Evolutionary conservation across 169 alveolate species (phyloP), one percentile per base, ranked within the genome.

Genomic region (Theileria orientalis): DNA sequence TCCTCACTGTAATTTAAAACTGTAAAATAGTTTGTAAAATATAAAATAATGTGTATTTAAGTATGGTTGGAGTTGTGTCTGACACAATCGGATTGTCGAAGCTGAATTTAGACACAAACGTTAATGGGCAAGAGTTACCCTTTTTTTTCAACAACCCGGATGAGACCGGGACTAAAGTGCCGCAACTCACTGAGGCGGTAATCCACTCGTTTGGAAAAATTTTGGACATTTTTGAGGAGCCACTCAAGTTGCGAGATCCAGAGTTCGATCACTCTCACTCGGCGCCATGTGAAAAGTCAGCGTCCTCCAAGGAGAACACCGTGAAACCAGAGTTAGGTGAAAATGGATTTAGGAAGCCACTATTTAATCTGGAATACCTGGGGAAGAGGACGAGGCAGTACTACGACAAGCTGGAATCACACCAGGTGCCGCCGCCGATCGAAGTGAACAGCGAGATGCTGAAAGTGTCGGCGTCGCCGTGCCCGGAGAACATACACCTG

Each of bases 181-280:
- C 87, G 9, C 76, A 79, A 7, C 42, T 79, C 32, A 73, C 82
- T 1, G 83, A 79, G 30, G 9, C 73, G 27, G 83, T 79, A 13
- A 78, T 71, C 3, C 68, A 70, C 14, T 71, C 87, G 0, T 72
- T 79, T 21, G 82, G 83, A 2, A 74, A 67, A 29, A 63, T 79
- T 33, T 37, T 70, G 32, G 83, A 79, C 62, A 64, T 79, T 16
- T 79, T 79, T 59, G 87, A 79, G 11, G 66, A 68, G 2, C 82
- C 82, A 2, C 3, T 21, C 32, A 54, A 79, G 37, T 33, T 79
- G 33, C 19, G 76, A 57, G 60, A 49, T 51, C 87, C 87, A 8
- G 76, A 57, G 40, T 79, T 71, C 42, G 76, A 69, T 41, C 35
- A 60, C 56, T 41, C 69, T 6, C 5, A 60, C 9, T 32, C 9